phyloP scores from a whole-genome alignment of 73 alveolate genomes.

The Paramecium biaurelia region DNA sequence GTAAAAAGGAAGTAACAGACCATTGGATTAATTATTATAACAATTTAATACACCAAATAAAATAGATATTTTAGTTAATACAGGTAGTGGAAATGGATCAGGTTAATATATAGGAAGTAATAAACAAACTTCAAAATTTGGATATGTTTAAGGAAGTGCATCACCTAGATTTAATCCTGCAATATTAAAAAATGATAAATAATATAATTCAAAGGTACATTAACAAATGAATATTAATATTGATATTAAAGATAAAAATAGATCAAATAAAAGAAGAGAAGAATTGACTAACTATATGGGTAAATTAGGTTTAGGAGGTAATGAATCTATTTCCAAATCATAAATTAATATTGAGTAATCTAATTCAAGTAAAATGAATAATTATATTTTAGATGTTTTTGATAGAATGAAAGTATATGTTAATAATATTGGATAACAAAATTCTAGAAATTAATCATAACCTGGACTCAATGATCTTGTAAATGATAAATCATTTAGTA shows the following conservation, averaged over 20 bases:
- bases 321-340: background rate
- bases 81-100: background rate
- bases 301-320: slow-evolving; percentile 32
- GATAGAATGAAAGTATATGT: slow-evolving; percentile 36
- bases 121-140: background rate
- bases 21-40: background rate
- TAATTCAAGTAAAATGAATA: background rate
- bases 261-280: slow-evolving; percentile 30
- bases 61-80: background rate
- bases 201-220: background rate
- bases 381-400: background rate
- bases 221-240: background rate
- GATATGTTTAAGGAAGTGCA: background rate
- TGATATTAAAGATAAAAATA: slow-evolving; percentile 8
- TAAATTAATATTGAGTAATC: background rate
- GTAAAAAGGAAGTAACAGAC: background rate
- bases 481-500: background rate
- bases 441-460: background rate
- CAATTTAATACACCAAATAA: background rate
- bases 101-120: background rate
- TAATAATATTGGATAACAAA: background rate
- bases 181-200: background rate
- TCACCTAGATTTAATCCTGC: background rate
- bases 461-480: background rate
- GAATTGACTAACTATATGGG: slow-evolving; percentile 29